These are phyloP conservation scores for Mycothermus thermophilus DNA, from an alignment of 495 filamentous ascomycete genomes.

Conservation along the genomic window DNA sequence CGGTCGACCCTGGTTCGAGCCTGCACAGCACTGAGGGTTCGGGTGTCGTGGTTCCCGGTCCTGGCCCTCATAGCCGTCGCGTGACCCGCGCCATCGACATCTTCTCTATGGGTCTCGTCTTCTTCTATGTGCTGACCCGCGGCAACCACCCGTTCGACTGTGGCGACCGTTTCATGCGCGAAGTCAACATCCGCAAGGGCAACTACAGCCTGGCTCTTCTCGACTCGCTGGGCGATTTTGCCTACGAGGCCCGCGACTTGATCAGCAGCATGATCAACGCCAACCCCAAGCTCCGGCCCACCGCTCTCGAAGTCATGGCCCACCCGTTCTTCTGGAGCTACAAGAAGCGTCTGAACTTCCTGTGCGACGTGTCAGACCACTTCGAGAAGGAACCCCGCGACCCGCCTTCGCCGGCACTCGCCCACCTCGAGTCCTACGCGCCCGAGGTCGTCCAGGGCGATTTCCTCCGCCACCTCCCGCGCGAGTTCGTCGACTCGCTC, in stretches of 20 bases:
- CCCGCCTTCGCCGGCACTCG: slow-evolving; percentile 53
- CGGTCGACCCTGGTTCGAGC: slow-evolving; percentile 26
- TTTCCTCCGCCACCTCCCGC: slow-evolving; percentile 64
- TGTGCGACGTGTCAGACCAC: slow-evolving; percentile 87
- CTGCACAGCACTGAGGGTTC: slow-evolving; percentile 34
- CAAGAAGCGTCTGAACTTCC: slow-evolving; percentile 76
- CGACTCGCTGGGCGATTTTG: slow-evolving; percentile 60
- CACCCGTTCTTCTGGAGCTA: slow-evolving; percentile 94
- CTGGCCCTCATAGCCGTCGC: slow-evolving; percentile 38
- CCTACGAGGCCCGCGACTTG: slow-evolving; percentile 73
- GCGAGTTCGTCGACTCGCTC: slow-evolving; percentile 68
- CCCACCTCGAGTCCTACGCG: slow-evolving; percentile 37
- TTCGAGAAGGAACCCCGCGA: slow-evolving; percentile 85
- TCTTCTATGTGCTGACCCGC: slow-evolving; percentile 86
- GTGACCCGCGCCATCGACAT: slow-evolving; percentile 94
- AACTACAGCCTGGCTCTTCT: slow-evolving; percentile 59
- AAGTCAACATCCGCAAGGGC: slow-evolving; percentile 90
- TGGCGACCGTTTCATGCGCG: slow-evolving; percentile 82
- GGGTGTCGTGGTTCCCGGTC: slow-evolving; percentile 28
- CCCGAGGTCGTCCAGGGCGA: slow-evolving; percentile 36
- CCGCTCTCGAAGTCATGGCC: slow-evolving; percentile 61
- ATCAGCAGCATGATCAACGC: slow-evolving; percentile 69
- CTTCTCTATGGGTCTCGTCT: slow-evolving; percentile 89
- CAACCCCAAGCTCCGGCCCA: slow-evolving; percentile 55
- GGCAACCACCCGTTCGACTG: slow-evolving; percentile 92